phyloP scores from a whole-genome alignment of 2,329 filamentous ascomycete genomes.

The Trichoderma sp. region DNA sequence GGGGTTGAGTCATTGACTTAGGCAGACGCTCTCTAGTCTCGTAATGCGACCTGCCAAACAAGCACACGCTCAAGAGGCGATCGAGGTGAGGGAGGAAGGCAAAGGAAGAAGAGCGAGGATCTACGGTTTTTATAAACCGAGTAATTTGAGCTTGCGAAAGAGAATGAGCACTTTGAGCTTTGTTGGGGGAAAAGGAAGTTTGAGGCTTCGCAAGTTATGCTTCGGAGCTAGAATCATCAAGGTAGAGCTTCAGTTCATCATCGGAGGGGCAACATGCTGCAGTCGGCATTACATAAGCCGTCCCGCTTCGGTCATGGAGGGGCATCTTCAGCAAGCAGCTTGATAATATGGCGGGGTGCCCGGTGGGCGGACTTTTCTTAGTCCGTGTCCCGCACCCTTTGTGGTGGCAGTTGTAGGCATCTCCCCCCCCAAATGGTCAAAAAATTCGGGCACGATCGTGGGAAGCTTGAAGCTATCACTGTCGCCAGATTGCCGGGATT shows the following conservation, averaged over 20 bases:
- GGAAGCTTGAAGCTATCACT: constrained; percentile 39
- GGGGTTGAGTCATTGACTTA: constrained; percentile 22
- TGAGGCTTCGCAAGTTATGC: not conserved
- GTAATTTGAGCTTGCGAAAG: no score
- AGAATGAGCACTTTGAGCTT: no score
- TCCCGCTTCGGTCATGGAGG: constrained; percentile 29
- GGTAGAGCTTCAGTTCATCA: constrained; percentile 1
- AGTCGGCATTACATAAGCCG: not conserved
- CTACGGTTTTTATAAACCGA: no score
- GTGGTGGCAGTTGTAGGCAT: constrained; percentile 37
- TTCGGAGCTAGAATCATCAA: not conserved
- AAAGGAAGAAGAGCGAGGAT: not conserved
- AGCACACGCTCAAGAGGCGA: not conserved
- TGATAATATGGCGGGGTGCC: constrained; percentile 30
- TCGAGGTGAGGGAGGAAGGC: not conserved
- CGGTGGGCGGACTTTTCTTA: constrained; percentile 40
- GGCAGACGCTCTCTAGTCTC: constrained; percentile 11
- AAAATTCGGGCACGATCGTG: constrained; percentile 41
- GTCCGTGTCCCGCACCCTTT: constrained; percentile 38
- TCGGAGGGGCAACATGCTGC: constrained; percentile 34
- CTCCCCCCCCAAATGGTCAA: constrained; percentile 36
- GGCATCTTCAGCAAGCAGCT: constrained; percentile 26
- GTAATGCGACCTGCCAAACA: not conserved
- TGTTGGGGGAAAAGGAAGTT: no score
- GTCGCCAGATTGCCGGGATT: constrained; percentile 35